Evolutionary conservation across 805 yeast species (phyloP), one percentile per base, ranked within the genome.

Genomic region (Saccharomyces mikatae): DNA sequence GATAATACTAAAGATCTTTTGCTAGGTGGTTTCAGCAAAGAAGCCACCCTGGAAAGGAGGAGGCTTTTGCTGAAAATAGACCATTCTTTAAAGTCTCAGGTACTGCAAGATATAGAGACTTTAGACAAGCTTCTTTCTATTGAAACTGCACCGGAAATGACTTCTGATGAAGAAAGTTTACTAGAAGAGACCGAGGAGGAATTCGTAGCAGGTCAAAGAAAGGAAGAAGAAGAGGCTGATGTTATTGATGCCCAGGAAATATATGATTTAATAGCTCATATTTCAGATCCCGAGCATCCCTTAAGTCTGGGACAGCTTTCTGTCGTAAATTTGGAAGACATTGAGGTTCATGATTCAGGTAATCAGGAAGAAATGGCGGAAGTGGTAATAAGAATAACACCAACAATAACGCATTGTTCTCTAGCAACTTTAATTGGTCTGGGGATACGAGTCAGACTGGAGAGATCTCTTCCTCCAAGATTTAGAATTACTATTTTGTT

Each of bases 261-360:
- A 5, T 90, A 82, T 62, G 96, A 91, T 67, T 74, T 92, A 49
- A 88, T 89, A 2, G 82, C 97, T 5, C 80, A 85, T 30, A 89
- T 90, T 11, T 86, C 95, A 0, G 99, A 94, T 68, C 99, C 99
- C 1, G 99, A 94, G 66, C 99, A 94, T 69, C 99, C 99, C 0
- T 75, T 94, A 47, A 86, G 97, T 0, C 75, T 94, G 54, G 99
- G 97, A 0, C 98, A 94, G 70, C 76, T 94, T 17, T 92, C 97
- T 0, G 97, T 94, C 46, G 96, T 94, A 1, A 90, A 89, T 62
- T 74, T 94, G 50, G 77, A 79, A 5, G 96, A 95, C 66, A 94
- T 94, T 55, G 69, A 73, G 44, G 89, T 94, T 2, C 74, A 70
- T 2, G 87, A 88, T 63, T 74, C 81, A 10, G 80, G 80, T 4